Base-by-base conservation (phyloP, 2,329 filamentous ascomycete species). In the Sphaerulina musiva region DNA sequence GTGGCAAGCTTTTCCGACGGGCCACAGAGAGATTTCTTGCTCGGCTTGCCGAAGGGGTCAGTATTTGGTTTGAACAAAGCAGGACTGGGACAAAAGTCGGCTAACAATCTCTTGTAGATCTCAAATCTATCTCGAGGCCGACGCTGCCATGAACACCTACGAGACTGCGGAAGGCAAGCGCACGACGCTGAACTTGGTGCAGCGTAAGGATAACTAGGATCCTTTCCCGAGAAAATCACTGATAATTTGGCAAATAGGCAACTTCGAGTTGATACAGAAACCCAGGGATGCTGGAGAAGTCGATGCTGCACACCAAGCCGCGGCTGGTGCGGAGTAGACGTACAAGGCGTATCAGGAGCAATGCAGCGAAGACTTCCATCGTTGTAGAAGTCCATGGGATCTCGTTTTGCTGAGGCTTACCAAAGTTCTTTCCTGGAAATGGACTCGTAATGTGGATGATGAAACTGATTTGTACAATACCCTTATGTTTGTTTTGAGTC, bases 11-110 rank as follows among this genome's bases (percentile, higher is more conserved):
- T 97, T 70, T 74, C 76, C 11, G 83, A 88, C 60, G 87, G 86
- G 10, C 72, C 80, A 47, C 77, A 80, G 69, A 84, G 85, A 67
- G 87, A 95, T 59, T 85, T 81, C 67, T 70, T 95, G 63, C 74
- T 87, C 67, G 76, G 73, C 66, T 73, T 96, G 72, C 82, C 83
- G 51, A 97, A 96, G 78, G 92, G 92, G 88, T 95, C 74, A 70
- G 29, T 32, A 9, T 52, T 3, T 12, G 4, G 12, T 2, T n/a
- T n/a, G 34, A 38, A n/a, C 10, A 38, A 38, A 11, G 34, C 10
- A 38, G 34, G 34, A 38, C 34, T 38, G 26, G 40, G n/a, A 14
- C 17, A n/a, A 20, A 20, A 20, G 20, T 20, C 17, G 29, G 49
- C 54, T 60, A 42, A 60, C 48, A 29, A 44, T 23, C 34, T 5